These are phyloP conservation scores for Triglochin maritima DNA, from an alignment of 106 monocot species.

Conservation along the genomic window DNA sequence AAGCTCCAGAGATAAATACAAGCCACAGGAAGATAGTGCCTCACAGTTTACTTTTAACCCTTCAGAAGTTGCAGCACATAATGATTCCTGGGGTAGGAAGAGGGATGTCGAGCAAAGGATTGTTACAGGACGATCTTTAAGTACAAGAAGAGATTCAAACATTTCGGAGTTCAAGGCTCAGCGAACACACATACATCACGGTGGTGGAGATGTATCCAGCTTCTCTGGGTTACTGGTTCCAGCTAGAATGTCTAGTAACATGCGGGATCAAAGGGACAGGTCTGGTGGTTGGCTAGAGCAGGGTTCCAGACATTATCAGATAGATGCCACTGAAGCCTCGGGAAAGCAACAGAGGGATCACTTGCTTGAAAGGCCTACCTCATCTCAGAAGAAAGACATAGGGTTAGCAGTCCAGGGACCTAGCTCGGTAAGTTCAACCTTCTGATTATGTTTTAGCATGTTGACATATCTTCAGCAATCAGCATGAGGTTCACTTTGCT, in stretches of 20 bases:
- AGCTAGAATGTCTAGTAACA: neutral
- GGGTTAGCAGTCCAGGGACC: neutral
- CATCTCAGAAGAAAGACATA: constrained; percentile 27
- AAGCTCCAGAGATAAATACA: constrained; percentile 38
- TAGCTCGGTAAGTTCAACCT: neutral
- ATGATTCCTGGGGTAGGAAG: constrained; percentile 17
- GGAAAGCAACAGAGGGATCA: neutral
- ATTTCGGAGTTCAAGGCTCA: constrained; percentile 14
- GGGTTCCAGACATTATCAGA: neutral
- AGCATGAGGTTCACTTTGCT: too few relatives aligned
- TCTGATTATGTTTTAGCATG: too few relatives aligned
- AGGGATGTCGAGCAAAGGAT: constrained; percentile 6
- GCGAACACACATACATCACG: constrained; percentile 12
- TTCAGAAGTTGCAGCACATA: neutral
- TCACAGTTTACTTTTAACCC: neutral
- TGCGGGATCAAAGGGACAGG: neutral
- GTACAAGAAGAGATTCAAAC: constrained; percentile 21
- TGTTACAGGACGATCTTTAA: constrained; percentile 21
- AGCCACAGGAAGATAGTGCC: constrained; percentile 25
- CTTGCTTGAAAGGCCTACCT: constrained; percentile 24
- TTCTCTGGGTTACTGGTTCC: constrained; percentile 1
- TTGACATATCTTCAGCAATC: too few relatives aligned
- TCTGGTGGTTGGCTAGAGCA: neutral
- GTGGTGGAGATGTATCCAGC: constrained; percentile 9
- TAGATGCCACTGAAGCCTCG: neutral